phyloP scores from a whole-genome alignment of 2,329 filamentous ascomycete species.

The Colletotrichum sp. region DNA sequence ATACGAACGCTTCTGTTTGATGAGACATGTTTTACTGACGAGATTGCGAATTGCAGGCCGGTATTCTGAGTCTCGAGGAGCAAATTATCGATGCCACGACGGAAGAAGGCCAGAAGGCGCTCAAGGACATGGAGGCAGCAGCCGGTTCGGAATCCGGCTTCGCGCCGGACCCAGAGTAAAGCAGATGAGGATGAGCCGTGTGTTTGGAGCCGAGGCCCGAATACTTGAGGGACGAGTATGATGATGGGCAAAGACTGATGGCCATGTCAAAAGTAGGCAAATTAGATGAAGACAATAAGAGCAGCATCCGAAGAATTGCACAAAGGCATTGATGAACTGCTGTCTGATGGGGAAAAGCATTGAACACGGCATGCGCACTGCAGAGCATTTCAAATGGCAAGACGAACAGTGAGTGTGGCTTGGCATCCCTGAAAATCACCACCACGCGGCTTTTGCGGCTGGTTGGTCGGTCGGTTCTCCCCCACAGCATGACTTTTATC shows the following conservation, averaged over 20 bases:
- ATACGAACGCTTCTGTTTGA: not conserved
- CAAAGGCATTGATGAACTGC: not conserved
- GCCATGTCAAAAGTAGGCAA: not conserved
- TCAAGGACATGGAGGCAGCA: conserved; percentile 74
- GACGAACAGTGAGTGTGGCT: conserved; percentile 2
- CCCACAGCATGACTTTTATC: not conserved
- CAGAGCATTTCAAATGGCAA: not conserved
- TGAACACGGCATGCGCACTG: not conserved
- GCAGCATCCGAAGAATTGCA: not conserved
- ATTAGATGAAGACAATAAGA: not conserved
- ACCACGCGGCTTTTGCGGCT: not conserved
- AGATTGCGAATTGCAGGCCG: conserved; percentile 55
- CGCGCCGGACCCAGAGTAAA: conserved; percentile 47
- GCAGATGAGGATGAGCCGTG: not conserved
- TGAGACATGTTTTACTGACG: conserved; percentile 29
- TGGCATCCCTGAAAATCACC: not conserved
- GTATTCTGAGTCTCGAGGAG: conserved; percentile 89
- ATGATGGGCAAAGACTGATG: not conserved
- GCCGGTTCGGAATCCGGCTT: conserved; percentile 34
- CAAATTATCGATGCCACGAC: conserved; percentile 96
- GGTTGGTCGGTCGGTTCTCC: not conserved
- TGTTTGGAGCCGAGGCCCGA: not conserved
- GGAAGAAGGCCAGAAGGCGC: conserved; percentile 78
- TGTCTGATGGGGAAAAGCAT: not conserved
- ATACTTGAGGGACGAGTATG: not conserved